Base-by-base conservation (phyloP, 805 yeast species). In the Zygosaccharomyces lentus region DNA sequence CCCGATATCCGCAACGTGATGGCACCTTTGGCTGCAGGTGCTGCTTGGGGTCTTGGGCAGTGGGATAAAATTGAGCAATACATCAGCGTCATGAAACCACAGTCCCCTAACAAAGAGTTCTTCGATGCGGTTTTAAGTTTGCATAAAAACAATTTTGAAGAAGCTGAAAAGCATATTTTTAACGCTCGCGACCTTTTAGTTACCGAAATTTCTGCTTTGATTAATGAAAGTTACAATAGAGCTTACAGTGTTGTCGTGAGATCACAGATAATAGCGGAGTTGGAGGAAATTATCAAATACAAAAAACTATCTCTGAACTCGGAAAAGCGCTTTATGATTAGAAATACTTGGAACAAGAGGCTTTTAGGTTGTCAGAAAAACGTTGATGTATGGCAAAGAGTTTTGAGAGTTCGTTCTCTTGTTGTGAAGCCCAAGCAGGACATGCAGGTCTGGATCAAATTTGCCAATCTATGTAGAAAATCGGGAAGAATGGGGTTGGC, bases 331-430 rank as follows among this genome's bases (percentile, higher is more conserved):
- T 77, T 73, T 6, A 79, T 81, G 12, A 83, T 93, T 76, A 76
- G 96, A 55, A 81, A 83, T 55, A 91, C 98, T 0, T 95, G 99
- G 99, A 88, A 87, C 60, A 86, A 87, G 42, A 77, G 99, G 57
- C 71, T 93, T 41, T 70, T 87, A 49, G 98, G 98, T 1, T 89
- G 97, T 61, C 99, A 93, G 68, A 77, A 93, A 56, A 93, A 93
- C 68, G 98, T 93, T 42, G 99, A 93, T 68, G 89, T 90, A n/a
- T 93, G 99, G 99, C 97, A 91, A 64, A 75, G 97, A 59, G 83
- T 93, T 80, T 74, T 93, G 49, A 87, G 90, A 62, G 96, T 91
- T 1, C 76, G 99, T 46, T 91, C 97, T 0, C 73, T 93, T 38
- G 98, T 93, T 10, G 86, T 93, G 37, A 84, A 84, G 52, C 99